These are phyloP conservation scores for Kodamaea kakaduensis DNA, from an alignment of 805 yeast genomes.

Conservation along the genomic window DNA sequence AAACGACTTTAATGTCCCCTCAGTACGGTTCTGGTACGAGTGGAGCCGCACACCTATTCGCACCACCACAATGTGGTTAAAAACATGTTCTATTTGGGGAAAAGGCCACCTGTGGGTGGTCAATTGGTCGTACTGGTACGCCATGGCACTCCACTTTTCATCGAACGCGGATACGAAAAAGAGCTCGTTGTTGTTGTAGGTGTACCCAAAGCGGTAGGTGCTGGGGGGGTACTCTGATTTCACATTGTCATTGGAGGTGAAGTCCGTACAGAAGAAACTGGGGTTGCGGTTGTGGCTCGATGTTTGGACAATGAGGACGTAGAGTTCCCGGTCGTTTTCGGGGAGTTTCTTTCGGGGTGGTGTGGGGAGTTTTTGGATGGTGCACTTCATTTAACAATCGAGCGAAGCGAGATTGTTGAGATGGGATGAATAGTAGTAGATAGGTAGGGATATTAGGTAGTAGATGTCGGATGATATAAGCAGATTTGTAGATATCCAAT, in stretches of 20 bases:
- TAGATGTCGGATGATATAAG: no score
- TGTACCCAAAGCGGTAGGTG: constrained; percentile 1
- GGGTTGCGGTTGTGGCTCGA: constrained; percentile 3
- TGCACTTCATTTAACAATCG: no score
- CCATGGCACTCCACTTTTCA: constrained; percentile 5
- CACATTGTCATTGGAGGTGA: constrained; percentile 4
- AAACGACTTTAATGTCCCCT: constrained; percentile 5
- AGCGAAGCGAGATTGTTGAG: no score
- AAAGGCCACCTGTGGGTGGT: constrained; percentile 1
- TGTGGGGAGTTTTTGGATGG: constrained; percentile 3
- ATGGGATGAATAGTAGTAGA: no score
- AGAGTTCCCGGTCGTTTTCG: constrained; percentile 2
- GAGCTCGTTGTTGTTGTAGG: constrained; percentile 2
- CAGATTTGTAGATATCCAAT: no score
- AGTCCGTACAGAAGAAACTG: constrained; percentile 5
- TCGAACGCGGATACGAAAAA: constrained; percentile 1
- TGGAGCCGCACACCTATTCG: constrained; percentile 2
- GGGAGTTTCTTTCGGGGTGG: constrained; percentile 1
- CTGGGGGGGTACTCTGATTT: constrained; percentile 1
- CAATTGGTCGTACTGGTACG: not conserved
- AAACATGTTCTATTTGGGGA: not conserved
- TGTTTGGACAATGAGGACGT: constrained; percentile 1
- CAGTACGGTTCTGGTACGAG: constrained; percentile 4
- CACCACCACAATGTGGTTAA: constrained; percentile 4
- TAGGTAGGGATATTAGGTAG: no score